A percentile compares a stretch with the other conserved stretches of the same genome.
Conservation (phyloP, 345 rosid genomes). For the Mallotus nudiflorus region DNA sequence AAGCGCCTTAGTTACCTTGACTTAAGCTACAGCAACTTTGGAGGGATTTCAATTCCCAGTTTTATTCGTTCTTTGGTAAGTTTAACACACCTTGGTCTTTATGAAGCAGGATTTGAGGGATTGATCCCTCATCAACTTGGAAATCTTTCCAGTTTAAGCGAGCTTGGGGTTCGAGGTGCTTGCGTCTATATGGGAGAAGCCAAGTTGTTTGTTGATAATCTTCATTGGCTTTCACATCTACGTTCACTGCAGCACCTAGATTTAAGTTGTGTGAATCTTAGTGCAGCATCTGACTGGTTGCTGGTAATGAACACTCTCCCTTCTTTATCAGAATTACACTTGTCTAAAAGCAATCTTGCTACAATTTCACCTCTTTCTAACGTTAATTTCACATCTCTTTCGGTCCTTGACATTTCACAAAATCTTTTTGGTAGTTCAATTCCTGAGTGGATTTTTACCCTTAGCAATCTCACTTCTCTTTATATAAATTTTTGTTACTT, state of each 20-base stretch:
- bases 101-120: slow-evolving; percentile 18
- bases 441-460: not conserved
- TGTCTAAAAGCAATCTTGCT: slow-evolving; percentile 14
- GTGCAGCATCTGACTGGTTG: slow-evolving; percentile 11
- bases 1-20: slow-evolving; percentile 27
- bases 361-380: not conserved
- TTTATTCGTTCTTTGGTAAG: slow-evolving; percentile 20
- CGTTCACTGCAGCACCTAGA: slow-evolving; percentile 22
- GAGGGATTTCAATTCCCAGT: slow-evolving; percentile 1
- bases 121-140: slow-evolving; percentile 26
- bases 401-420: slow-evolving; percentile 18
- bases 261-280: slow-evolving; percentile 12
- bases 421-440: slow-evolving; percentile 5
- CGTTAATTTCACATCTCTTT: slow-evolving; percentile 28
- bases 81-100: slow-evolving; percentile 24
- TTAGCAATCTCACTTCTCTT: not conserved
- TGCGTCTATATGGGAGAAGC: not conserved
- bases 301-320: slow-evolving; percentile 16
- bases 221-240: slow-evolving; percentile 33
- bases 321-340: slow-evolving; percentile 14
- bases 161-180: slow-evolving; percentile 7
- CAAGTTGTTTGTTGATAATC: slow-evolving; percentile 5
- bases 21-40: slow-evolving; percentile 22
- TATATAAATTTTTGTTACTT: not conserved
- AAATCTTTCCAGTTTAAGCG: slow-evolving; percentile 28